Evolutionary conservation across 2,329 filamentous ascomycete species (phyloP).

Genomic region (Curvularia sp.): DNA sequence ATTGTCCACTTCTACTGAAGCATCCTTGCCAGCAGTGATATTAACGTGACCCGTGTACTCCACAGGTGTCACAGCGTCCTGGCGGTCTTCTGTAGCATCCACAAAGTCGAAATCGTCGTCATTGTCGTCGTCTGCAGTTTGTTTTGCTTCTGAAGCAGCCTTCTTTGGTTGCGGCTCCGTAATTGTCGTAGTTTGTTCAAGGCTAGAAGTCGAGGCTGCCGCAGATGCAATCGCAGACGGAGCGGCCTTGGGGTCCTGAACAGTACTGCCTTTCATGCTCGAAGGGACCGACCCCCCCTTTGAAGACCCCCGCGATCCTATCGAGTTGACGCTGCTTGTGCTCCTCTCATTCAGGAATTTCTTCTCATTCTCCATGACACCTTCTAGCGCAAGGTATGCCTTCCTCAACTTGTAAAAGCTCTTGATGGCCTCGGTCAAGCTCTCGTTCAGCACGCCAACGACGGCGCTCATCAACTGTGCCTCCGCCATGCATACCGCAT

Average conservation of each 20-base stretch:
- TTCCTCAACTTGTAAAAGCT: slow-evolving; percentile 93
- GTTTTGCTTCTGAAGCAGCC: slow-evolving; percentile 13
- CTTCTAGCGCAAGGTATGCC: slow-evolving; percentile 82
- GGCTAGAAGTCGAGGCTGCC: slow-evolving; percentile 26
- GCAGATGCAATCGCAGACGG: slow-evolving; percentile 18
- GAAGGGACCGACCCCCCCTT: slow-evolving; percentile 32
- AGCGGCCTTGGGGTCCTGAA: slow-evolving; percentile 14
- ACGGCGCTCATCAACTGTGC: slow-evolving; percentile 89
- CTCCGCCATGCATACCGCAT: slow-evolving; percentile 81
- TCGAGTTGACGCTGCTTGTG: slow-evolving; percentile 40
- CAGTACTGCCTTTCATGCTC: slow-evolving; percentile 16
- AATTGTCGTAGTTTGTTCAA: slow-evolving; percentile 20
- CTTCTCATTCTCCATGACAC: slow-evolving; percentile 77
- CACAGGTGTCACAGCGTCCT: slow-evolving; percentile 56
- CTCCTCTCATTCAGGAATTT: slow-evolving; percentile 59
- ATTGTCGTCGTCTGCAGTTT: slow-evolving; percentile 33
- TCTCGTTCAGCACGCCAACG: slow-evolving; percentile 89
- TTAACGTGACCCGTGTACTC: slow-evolving; percentile 58
- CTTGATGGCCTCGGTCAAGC: slow-evolving; percentile 85
- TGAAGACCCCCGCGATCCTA: slow-evolving; percentile 28
- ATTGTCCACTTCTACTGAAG: slow-evolving; percentile 36
- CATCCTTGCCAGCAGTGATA: slow-evolving; percentile 32
- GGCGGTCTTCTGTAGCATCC: slow-evolving; percentile 61
- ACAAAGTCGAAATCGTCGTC: slow-evolving; percentile 60
- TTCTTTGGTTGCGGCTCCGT: slow-evolving; percentile 17